Evolutionary conservation across 2,329 filamentous ascomycete genomes (phyloP).

Genomic region (Penicillium sp.): DNA sequence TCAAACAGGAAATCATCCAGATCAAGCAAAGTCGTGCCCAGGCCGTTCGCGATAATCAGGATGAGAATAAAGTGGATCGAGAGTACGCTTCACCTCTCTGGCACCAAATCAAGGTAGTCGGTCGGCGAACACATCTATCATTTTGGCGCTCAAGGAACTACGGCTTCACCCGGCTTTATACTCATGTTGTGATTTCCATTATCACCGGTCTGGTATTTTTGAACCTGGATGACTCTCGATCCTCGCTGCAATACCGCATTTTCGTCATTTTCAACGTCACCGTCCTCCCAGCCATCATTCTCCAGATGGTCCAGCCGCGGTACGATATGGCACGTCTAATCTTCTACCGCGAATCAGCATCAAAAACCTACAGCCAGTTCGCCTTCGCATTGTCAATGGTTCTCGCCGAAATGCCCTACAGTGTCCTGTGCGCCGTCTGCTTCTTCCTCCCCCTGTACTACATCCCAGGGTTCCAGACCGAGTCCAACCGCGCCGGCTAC

Average conservation of each 20-base stretch:
- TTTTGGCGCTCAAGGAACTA: conserved; percentile 90
- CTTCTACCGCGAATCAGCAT: conserved; percentile 80
- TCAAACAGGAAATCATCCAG: conserved; percentile 64
- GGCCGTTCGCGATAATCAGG: conserved; percentile 40
- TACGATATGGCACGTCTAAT: conserved; percentile 76
- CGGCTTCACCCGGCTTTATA: conserved; percentile 82
- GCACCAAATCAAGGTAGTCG: conserved; percentile 76
- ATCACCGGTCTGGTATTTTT: conserved; percentile 78
- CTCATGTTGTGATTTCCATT: conserved; percentile 73
- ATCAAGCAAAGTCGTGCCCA: conserved; percentile 62
- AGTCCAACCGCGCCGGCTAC: conserved; percentile 69
- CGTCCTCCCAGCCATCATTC: conserved; percentile 76
- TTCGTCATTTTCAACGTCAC: conserved; percentile 88
- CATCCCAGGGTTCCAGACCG: conserved; percentile 69
- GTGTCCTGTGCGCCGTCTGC: conserved; percentile 70
- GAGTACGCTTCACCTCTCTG: conserved; percentile 79
- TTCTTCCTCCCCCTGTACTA: conserved; percentile 87
- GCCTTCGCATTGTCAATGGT: conserved; percentile 76
- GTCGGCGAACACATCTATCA: conserved; percentile 68
- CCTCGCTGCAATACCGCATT: conserved; percentile 77
- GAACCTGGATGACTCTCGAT: conserved; percentile 70
- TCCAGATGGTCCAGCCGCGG: conserved; percentile 80
- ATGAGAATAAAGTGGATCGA: conserved; percentile 54
- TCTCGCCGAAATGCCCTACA: conserved; percentile 82
- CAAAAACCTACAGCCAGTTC: conserved; percentile 80